These are phyloP conservation scores for Penicillium sp. DNA, from an alignment of 2,329 filamentous ascomycete species.

Conservation along the genomic window DNA sequence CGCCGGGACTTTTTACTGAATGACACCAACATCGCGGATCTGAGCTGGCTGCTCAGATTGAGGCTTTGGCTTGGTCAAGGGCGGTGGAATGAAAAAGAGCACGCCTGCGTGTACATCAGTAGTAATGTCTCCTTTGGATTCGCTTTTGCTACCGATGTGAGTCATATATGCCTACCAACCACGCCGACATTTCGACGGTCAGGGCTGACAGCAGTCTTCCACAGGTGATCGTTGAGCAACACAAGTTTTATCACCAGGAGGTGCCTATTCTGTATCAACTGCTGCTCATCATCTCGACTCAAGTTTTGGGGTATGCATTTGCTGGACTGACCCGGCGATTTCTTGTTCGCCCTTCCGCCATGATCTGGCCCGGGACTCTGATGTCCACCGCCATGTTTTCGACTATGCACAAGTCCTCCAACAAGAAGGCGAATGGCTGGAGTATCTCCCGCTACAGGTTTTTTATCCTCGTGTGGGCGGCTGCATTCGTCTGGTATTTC, in stretches of 20 bases:
- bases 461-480: constrained; percentile 67
- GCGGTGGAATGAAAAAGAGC: constrained; percentile 81
- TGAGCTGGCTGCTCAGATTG: constrained; percentile 36
- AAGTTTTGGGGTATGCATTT: constrained; percentile 80
- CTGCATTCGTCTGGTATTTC: constrained; percentile 76
- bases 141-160: constrained; percentile 74
- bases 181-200: not conserved
- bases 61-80: constrained; percentile 74
- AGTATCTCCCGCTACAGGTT: constrained; percentile 76
- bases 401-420: constrained; percentile 77
- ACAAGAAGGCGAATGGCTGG: constrained; percentile 77
- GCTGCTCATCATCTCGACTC: constrained; percentile 75
- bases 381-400: constrained; percentile 88
- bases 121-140: constrained; percentile 88
- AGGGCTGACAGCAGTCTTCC: not conserved
- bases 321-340: constrained; percentile 75
- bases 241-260: constrained; percentile 80
- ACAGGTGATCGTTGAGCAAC: constrained; percentile 77
- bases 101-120: constrained; percentile 82
- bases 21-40: constrained; percentile 16
- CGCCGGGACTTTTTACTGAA: constrained; percentile 31
- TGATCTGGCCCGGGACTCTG: constrained; percentile 86
- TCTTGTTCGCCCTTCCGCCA: constrained; percentile 75
- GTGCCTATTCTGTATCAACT: constrained; percentile 72
- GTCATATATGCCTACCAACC: not conserved